These are phyloP conservation scores for Hygrophorus pudorinus DNA, from an alignment of 768 basidiomycete genomes.

Conservation along the genomic window DNA sequence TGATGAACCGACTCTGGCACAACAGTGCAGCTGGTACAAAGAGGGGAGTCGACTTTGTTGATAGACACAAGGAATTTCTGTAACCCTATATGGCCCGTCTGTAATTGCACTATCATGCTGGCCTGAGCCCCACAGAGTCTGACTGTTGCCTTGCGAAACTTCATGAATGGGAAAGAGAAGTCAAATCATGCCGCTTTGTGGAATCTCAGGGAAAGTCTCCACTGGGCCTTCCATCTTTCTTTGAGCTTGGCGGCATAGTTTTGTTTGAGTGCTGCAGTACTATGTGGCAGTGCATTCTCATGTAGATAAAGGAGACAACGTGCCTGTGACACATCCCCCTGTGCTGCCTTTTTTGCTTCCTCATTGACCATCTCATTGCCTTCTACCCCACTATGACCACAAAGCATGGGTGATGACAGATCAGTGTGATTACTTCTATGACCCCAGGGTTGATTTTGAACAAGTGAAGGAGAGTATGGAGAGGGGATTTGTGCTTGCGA, in stretches of 20 bases:
- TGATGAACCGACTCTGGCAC: too few relatives aligned
- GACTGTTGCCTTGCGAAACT: too few relatives aligned
- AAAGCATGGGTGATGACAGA: not conserved
- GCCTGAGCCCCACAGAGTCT: slow-evolving; percentile 7
- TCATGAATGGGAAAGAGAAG: too few relatives aligned
- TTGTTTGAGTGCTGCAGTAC: too few relatives aligned
- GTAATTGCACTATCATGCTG: too few relatives aligned
- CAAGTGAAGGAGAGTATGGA: slow-evolving; percentile 13
- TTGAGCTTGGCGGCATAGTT: too few relatives aligned
- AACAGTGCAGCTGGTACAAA: slow-evolving; percentile 17
- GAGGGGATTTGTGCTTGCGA: slow-evolving; percentile 11
- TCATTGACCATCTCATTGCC: slow-evolving; percentile 11
- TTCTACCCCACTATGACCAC: slow-evolving; percentile 12
- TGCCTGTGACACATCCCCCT: slow-evolving; percentile 1
- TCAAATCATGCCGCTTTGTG: not conserved
- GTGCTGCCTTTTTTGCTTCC: too few relatives aligned
- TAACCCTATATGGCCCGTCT: too few relatives aligned
- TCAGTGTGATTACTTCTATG: slow-evolving; percentile 12
- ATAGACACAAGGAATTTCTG: too few relatives aligned
- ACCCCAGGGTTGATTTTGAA: slow-evolving; percentile 1
- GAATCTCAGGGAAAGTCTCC: not conserved
- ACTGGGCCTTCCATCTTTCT: too few relatives aligned
- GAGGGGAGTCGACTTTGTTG: too few relatives aligned
- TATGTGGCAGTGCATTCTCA: slow-evolving; percentile 6
- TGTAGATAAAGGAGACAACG: not conserved